Evolutionary conservation across 2,329 filamentous ascomycete genomes (phyloP).

Genomic region (Neofusicoccum sp.): DNA sequence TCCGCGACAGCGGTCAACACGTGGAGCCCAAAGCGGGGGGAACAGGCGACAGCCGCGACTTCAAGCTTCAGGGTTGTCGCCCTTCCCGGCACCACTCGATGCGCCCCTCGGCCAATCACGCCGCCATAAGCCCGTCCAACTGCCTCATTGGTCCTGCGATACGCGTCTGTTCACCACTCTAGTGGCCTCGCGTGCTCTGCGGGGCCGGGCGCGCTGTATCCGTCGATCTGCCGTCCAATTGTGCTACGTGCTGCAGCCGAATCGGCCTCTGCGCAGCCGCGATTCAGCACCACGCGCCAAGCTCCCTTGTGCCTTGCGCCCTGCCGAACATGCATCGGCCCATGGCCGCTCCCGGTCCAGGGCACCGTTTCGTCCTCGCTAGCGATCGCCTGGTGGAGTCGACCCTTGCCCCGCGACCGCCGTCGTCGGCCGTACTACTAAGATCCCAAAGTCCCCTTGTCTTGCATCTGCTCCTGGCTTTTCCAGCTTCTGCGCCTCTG

Average conservation of each 20-base stretch:
- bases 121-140: neutral
- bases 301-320: constrained; percentile 4
- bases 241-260: neutral
- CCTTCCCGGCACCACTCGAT: neutral
- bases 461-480: neutral
- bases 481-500: neutral
- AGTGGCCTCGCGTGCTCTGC: constrained; percentile 2
- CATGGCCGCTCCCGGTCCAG: neutral
- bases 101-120: neutral
- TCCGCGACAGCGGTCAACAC: neutral
- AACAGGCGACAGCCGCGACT: neutral
- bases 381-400: neutral
- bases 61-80: neutral
- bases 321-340: neutral
- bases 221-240: constrained; percentile 16
- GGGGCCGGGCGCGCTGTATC: neutral
- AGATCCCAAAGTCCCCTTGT: neutral
- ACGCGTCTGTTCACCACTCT: constrained; percentile 8
- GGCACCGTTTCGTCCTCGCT: neutral
- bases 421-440: neutral
- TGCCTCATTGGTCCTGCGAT: neutral
- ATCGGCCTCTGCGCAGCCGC: neutral
- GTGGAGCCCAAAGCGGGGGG: neutral
- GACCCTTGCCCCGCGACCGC: neutral
- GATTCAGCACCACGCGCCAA: neutral